Percentiles rank a stretch among this genome's conserved stretches.
Evolutionary conservation across 257 asterid genomes (phyloP).

Genomic region (Ehretia macrophylla): DNA sequence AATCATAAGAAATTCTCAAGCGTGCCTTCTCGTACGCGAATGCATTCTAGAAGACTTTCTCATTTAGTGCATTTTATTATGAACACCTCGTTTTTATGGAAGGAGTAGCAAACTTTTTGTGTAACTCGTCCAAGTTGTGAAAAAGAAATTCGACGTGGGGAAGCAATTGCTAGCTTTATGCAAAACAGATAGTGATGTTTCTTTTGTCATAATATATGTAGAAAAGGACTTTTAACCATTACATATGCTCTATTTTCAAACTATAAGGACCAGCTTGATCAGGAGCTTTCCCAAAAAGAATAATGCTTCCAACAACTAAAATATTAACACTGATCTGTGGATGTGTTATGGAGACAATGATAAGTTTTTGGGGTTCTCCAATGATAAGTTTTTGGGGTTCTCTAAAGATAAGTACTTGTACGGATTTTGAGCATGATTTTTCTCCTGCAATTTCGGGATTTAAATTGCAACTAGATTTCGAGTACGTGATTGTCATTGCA

Average conservation of each 20-base stretch:
- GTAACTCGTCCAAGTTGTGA: not conserved
- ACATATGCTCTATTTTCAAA: not conserved
- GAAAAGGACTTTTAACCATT: not conserved
- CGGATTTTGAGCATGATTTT: not conserved
- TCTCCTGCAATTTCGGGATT: not conserved
- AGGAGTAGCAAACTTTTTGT: not conserved
- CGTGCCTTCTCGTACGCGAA: too few species aligned
- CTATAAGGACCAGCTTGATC: not conserved
- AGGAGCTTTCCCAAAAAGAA: not conserved
- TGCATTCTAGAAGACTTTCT: slow-evolving; percentile 1
- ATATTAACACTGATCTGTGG: not conserved
- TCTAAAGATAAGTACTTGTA: not conserved
- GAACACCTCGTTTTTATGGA: slow-evolving; percentile 14
- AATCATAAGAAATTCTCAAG: too few species aligned
- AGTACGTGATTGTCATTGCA: too few species aligned
- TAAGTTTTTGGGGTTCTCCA: too few species aligned
- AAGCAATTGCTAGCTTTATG: not conserved
- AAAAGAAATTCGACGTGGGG: not conserved
- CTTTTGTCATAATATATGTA: not conserved
- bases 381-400: too few species aligned
- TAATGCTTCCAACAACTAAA: not conserved
- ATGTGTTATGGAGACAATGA: not conserved
- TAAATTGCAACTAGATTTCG: too few species aligned
- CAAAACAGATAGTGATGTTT: not conserved
- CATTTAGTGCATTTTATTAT: slow-evolving; percentile 19